phyloP scores from a whole-genome alignment of 1,139 yeast species.

The Candida sp. region DNA sequence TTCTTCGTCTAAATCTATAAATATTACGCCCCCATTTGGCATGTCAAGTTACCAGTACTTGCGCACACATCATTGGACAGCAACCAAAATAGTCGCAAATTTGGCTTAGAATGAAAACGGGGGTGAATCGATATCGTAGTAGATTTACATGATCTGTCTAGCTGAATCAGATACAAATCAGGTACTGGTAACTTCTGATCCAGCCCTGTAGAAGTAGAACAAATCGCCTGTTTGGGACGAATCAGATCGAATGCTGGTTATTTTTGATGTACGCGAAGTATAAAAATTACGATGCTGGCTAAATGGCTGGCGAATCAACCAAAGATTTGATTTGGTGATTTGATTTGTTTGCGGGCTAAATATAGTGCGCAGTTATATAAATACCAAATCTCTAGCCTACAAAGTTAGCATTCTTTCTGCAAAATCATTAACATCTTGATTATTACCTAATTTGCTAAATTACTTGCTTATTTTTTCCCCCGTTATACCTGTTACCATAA shows the following conservation, averaged over 20 bases:
- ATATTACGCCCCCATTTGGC: no score
- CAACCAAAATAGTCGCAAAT: no score
- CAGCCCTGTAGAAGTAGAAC: neutral
- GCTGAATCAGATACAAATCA: no score
- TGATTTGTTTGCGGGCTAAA: no score
- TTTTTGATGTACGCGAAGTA: neutral
- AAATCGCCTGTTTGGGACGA: neutral
- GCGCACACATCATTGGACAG: no score
- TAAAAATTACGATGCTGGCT: neutral
- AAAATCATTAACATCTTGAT: neutral
- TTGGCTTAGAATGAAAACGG: no score
- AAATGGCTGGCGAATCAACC: neutral
- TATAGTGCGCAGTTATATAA: neutral
- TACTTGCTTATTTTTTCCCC: neutral
- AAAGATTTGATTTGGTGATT: neutral
- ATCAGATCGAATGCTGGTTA: neutral
- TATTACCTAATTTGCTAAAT: neutral
- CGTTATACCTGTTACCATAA: neutral
- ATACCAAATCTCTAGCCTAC: neutral
- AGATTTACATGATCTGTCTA: no score
- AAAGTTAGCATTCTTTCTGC: neutral
- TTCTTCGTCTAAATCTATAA: no score
- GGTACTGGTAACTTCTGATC: neutral
- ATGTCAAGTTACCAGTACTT: no score
- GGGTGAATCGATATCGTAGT: no score